These are phyloP conservation scores for Bacidia gigantensis DNA, from an alignment of 495 filamentous ascomycete species.

Conservation along the genomic window DNA sequence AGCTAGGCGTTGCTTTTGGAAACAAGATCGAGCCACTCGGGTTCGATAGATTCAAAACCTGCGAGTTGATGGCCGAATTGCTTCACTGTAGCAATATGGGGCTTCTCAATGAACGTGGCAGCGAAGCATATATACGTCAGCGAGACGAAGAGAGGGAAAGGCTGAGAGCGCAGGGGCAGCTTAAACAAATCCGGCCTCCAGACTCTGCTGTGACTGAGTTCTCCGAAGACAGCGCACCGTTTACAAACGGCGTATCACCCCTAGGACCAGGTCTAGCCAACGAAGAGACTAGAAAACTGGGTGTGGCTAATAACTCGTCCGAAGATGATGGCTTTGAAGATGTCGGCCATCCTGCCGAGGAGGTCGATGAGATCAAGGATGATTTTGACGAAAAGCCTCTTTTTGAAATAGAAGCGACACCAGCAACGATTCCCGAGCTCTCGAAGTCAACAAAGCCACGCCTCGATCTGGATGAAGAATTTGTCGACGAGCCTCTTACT, in stretches of 20 bases:
- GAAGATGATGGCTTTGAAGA: slow-evolving; percentile 96
- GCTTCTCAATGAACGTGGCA: slow-evolving; percentile 81
- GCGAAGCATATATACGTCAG: slow-evolving; percentile 69
- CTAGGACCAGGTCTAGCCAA: slow-evolving; percentile 22
- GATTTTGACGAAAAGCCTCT: slow-evolving; percentile 26
- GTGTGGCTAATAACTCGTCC: slow-evolving; percentile 53
- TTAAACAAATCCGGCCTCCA: slow-evolving; percentile 28
- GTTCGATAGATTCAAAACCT: slow-evolving; percentile 98
- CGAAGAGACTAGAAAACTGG: slow-evolving; percentile 42
- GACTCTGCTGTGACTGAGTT: slow-evolving; percentile 29
- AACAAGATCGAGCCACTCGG: slow-evolving; percentile 85
- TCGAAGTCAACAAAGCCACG: slow-evolving; percentile 11
- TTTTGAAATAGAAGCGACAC: slow-evolving; percentile 15
- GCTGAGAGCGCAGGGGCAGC: slow-evolving; percentile 53
- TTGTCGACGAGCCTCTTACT: slow-evolving; percentile 56
- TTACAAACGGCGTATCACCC: slow-evolving; percentile 20
- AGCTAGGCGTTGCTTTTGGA: slow-evolving; percentile 75
- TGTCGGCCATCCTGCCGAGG: slow-evolving; percentile 55
- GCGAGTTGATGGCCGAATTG: slow-evolving; percentile 95
- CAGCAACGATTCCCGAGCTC: slow-evolving; percentile 6
- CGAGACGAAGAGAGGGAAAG: slow-evolving; percentile 72
- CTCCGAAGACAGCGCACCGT: slow-evolving; percentile 32
- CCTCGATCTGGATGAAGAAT: slow-evolving; percentile 47
- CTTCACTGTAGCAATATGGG: slow-evolving; percentile 99
- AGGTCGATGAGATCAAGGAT: slow-evolving; percentile 48